Evolutionary conservation across 2,329 filamentous ascomycete species (phyloP).

Genomic region (Ascochyta koolunga): DNA sequence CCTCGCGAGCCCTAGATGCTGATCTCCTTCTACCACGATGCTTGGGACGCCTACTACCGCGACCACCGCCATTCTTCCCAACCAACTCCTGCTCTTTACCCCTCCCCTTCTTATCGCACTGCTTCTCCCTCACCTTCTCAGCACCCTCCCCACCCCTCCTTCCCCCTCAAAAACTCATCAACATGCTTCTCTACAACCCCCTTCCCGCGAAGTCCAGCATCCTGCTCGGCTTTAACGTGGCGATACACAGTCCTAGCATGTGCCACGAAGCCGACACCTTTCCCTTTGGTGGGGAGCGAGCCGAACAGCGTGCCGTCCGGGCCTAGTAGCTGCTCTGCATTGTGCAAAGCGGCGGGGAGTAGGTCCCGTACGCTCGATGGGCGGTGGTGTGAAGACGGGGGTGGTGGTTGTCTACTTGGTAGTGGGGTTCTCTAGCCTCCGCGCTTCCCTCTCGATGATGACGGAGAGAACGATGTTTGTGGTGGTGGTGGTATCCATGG

Average conservation of each 20-base stretch:
- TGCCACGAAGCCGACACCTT: conserved; percentile 24
- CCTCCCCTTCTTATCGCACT: too few relatives aligned
- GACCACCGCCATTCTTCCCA: not conserved
- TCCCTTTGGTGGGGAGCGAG: conserved; percentile 22
- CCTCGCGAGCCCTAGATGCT: too few relatives aligned
- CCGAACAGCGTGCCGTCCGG: conserved; percentile 27
- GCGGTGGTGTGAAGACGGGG: not conserved
- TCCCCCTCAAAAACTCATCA: conserved; percentile 15
- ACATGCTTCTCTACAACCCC: conserved; percentile 22
- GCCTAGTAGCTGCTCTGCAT: not conserved
- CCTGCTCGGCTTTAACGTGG: conserved; percentile 31
- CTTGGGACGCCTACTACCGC: too few relatives aligned
- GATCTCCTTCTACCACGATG: too few relatives aligned
- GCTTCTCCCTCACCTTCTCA: too few relatives aligned
- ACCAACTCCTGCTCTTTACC: not conserved
- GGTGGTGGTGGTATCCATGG: too few relatives aligned
- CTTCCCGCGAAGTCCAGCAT: conserved; percentile 20
- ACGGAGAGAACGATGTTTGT: not conserved
- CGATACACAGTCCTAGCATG: conserved; percentile 28
- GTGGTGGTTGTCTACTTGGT: not conserved
- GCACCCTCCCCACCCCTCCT: too few relatives aligned
- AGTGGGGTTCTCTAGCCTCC: not conserved
- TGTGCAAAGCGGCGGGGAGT: not conserved
- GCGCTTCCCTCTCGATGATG: not conserved
- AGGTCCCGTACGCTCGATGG: not conserved